Evolutionary conservation across 2,329 filamentous ascomycete genomes (phyloP), one percentile per base, ranked within the genome.

Genomic region (Phialophora chinensis): DNA sequence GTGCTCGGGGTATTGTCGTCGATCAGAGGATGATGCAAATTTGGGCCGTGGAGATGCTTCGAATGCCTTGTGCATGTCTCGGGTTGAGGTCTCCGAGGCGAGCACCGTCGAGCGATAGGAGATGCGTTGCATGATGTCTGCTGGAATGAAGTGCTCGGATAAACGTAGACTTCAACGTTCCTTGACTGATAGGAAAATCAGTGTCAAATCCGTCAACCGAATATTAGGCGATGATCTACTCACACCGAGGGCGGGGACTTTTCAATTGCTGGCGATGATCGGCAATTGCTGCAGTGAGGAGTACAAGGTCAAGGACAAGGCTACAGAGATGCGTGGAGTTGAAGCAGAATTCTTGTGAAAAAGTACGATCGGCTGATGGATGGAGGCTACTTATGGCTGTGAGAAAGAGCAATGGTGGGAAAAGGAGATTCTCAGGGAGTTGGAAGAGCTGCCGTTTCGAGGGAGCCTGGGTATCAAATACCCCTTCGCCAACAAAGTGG

Each of bases 21-120:
- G 60, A 62, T 69, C 72, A 25, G 74, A 70, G 55, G 74, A 66
- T 11, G 74, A 73, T 47, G 72, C 69, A 33, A 75, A 76, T 62
- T 77, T 79, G 29, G 75, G 75, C 23, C 73, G 70, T 11, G 75
- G 74, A 44, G 76, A 76, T 7, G 77, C 75, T 67, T 79, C 74
- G 66, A 80, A 75, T 27, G 78, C 78, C 61, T 74, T 76, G 66
- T 75, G 75, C 70, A 81, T 77, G 56, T 80, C 76, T 64, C 79
- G 75, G 14, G 74, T 76, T 60, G 77, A 77, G 57, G 72, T 73
- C 38, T 74, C 69, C 14, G 73, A 64, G 29, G 69, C 44, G 38
- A 72, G 68, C 42, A 72, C 69, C 14, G 71, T 69, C 17, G 71
- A 70, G 56, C 71, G 71, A 27, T 69, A 68, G 33, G 67, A 68